Percentiles rank a stretch among this genome's conserved stretches.
These are phyloP conservation scores for Rutstroemia sp. DNA, from an alignment of 2,329 filamentous ascomycete species.

Conservation along the genomic window DNA sequence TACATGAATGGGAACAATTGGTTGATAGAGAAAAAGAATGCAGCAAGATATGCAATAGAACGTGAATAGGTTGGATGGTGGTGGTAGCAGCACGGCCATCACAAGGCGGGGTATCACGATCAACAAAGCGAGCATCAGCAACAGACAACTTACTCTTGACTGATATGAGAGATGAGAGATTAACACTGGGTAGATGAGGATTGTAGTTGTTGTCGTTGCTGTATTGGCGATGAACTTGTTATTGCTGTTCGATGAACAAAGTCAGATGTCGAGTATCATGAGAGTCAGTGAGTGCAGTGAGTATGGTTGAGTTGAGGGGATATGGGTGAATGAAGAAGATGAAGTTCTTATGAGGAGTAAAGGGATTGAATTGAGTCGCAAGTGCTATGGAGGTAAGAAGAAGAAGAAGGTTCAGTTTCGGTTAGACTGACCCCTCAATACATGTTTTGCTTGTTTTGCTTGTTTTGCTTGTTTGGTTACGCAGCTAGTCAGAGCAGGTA, in stretches of 20 bases:
- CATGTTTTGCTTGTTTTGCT: neutral
- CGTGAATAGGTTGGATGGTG: neutral
- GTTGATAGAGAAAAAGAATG: constrained; percentile 7
- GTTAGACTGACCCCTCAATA: neutral
- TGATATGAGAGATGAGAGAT: constrained; percentile 7
- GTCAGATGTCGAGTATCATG: neutral
- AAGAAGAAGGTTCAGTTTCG: neutral
- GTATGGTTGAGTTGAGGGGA: neutral
- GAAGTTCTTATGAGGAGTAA: neutral
- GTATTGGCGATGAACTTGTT: neutral
- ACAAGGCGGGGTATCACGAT: constrained; percentile 5
- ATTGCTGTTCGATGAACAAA: neutral
- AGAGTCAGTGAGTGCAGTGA: neutral
- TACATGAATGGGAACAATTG: neutral
- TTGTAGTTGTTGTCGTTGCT: neutral
- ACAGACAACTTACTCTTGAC: constrained; percentile 3
- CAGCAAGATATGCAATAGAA: constrained; percentile 3
- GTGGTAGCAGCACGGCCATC: neutral
- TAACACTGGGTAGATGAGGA: neutral
- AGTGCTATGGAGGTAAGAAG: neutral
- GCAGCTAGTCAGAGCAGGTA: no score
- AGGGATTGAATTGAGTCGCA: neutral
- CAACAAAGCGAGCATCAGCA: neutral
- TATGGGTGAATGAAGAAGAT: neutral
- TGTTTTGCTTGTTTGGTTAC: no score